A percentile compares a stretch with the other conserved stretches of the same genome.
These are phyloP conservation scores for Lachancea fermentati DNA, from an alignment of 805 yeast species.

Conservation along the genomic window DNA sequence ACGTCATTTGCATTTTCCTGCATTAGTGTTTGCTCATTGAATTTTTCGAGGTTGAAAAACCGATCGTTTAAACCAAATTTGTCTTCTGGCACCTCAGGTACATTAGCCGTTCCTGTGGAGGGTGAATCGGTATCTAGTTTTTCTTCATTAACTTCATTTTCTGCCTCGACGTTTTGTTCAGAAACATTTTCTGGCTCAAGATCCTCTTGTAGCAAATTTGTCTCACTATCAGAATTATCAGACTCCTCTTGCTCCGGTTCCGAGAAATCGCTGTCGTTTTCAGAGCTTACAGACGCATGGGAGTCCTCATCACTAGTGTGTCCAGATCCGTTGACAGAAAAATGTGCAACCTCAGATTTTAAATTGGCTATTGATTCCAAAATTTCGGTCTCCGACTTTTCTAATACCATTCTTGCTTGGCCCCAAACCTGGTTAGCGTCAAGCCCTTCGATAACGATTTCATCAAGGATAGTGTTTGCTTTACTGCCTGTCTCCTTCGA, in stretches of 20 bases:
- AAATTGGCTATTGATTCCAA: conserved; percentile 52
- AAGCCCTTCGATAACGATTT: conserved; percentile 76
- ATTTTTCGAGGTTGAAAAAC: conserved; percentile 79
- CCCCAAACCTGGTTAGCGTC: conserved; percentile 93
- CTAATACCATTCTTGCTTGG: conserved; percentile 80
- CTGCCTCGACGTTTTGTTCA: conserved; percentile 25
- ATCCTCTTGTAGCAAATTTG: conserved; percentile 23
- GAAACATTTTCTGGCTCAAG: conserved; percentile 24
- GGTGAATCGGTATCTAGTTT: conserved; percentile 19
- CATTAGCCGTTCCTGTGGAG: conserved; percentile 17
- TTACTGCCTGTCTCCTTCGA: conserved; percentile 15
- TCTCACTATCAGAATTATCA: no score
- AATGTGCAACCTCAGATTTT: no score
- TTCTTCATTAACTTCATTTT: conserved; percentile 27
- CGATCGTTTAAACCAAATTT: conserved; percentile 72
- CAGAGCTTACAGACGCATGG: no score
- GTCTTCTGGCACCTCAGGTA: conserved; percentile 29
- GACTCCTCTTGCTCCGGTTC: conserved; percentile 26
- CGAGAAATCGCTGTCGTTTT: conserved; percentile 22
- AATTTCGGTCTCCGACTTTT: conserved; percentile 63
- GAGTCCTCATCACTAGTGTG: conserved; percentile 10
- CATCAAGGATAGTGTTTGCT: conserved; percentile 61
- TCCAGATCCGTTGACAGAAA: no score
- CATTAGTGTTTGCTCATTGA: conserved; percentile 66
- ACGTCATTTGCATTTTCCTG: conserved; percentile 44